Conservation (phyloP, 257 asterid genomes). For the Forsythia suspensa region DNA sequence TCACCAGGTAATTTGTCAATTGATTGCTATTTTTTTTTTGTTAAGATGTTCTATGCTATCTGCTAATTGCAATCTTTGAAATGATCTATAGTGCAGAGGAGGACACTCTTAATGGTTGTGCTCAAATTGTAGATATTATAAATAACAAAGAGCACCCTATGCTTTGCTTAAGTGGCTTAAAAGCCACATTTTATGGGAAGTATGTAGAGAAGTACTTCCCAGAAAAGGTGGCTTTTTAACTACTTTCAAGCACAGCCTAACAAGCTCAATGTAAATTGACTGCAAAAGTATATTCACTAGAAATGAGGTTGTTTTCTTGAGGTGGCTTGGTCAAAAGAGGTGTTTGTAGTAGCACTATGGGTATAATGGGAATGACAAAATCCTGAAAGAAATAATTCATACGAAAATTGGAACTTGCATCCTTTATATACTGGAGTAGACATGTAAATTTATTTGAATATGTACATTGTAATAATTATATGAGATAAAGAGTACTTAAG, state of each 20-base stretch:
- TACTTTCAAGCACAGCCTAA: background rate
- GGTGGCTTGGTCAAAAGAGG: background rate
- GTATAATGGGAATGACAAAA: background rate
- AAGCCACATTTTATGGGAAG: background rate
- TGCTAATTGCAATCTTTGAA: background rate
- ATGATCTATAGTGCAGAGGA: background rate
- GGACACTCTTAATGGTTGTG: background rate
- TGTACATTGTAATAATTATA: background rate
- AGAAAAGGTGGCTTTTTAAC: background rate
- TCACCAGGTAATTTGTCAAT: constrained; percentile 58
- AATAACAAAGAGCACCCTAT: background rate
- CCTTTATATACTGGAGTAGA: background rate
- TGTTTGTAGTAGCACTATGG: background rate
- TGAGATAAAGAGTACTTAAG: background rate
- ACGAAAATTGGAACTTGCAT: background rate
- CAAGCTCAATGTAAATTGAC: background rate
- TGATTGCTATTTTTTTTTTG: background rate
- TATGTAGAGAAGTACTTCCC: background rate
- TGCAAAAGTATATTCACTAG: background rate
- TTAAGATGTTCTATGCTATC: background rate
- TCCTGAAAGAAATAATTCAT: background rate
- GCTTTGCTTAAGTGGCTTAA: background rate
- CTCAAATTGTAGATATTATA: background rate
- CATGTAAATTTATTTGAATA: background rate
- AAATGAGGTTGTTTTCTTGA: background rate